Evolutionary conservation across 306 rosid genomes (phyloP), one percentile per base, ranked within the genome.

Genomic region (Rosa chinensis): DNA sequence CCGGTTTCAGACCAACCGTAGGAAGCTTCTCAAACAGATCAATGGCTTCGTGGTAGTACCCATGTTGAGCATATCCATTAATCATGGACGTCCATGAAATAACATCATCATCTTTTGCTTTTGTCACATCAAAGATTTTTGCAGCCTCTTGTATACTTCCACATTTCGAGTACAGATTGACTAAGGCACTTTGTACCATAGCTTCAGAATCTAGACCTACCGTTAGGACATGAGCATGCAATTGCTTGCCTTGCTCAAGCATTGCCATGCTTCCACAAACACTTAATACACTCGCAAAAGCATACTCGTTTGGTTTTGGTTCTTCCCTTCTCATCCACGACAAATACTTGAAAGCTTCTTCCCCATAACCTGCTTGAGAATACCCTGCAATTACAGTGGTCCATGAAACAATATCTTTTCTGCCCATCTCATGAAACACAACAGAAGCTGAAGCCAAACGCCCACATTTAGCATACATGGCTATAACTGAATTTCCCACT

Each of bases 41-140:
- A 85, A 91, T 90, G 80, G 97, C 93, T 85, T 89, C 87, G 81
- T 76, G 86, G 88, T 90, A 86, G 80, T 42, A 77, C 53, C 98
- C 97, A 84, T 90, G 94, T 72, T 93, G 91, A 6, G 93, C 89
- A 72, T 90, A 89, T 74, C 95, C 93, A 77, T 67, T 85, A 73
- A 92, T 90, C 97, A 92, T 92, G 70, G 97, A 83, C n/a, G 93
- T 90, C 97, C 95, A 90, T 35, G 95, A 87, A 66, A 92, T 79
- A 61, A 90, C 87, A 66, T 92, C 90, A 58, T 80, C 73, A 21
- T 37, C 64, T 73, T 79, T 69, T 5, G 70, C 69, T 73, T 79
- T 69, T 5, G 70, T 48, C 64, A 72, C 78, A 66, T 83, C 45
- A 76, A 93, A 91, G 25, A 87, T 76, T 72, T 85, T 83, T 37